Conservation (phyloP, 2,329 filamentous ascomycete species). For the Ilyonectria robusta region DNA sequence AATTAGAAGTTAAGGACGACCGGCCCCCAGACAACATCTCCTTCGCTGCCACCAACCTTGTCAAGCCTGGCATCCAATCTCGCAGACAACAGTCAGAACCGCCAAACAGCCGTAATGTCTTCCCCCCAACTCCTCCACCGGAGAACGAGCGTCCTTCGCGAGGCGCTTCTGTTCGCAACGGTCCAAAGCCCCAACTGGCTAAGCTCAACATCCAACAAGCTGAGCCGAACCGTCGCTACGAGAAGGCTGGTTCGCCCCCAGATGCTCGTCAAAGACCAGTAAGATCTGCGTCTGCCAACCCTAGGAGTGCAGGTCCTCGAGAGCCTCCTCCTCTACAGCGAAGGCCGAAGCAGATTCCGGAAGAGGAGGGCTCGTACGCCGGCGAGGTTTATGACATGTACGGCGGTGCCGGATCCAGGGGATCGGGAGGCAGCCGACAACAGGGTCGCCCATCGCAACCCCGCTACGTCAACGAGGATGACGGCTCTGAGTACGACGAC, state of each 20-base stretch:
- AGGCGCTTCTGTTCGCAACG: slow-evolving; percentile 70
- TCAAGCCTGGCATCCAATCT: slow-evolving; percentile 86
- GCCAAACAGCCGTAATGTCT: slow-evolving; percentile 82
- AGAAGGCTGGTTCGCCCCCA: slow-evolving; percentile 66
- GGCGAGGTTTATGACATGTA: slow-evolving; percentile 81
- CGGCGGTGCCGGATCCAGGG: slow-evolving; percentile 55
- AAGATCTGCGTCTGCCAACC: slow-evolving; percentile 62
- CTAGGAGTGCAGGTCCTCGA: slow-evolving; percentile 61
- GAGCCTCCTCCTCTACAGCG: slow-evolving; percentile 50
- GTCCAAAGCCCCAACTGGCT: slow-evolving; percentile 72
- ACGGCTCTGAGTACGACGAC: slow-evolving; percentile 78
- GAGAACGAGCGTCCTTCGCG: slow-evolving; percentile 82
- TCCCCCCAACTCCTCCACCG: slow-evolving; percentile 98
- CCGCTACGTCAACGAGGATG: slow-evolving; percentile 85
- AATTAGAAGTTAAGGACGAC: slow-evolving; percentile 78
- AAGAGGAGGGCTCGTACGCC: slow-evolving; percentile 74
- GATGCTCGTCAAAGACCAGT: slow-evolving; percentile 54
- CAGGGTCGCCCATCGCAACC: slow-evolving; percentile 59
- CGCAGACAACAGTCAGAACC: slow-evolving; percentile 90
- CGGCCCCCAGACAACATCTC: slow-evolving; percentile 87
- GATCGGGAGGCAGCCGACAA: slow-evolving; percentile 54
- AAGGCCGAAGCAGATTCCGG: slow-evolving; percentile 53
- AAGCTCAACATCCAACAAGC: slow-evolving; percentile 73
- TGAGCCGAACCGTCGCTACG: slow-evolving; percentile 67
- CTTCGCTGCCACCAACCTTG: slow-evolving; percentile 92